Base-by-base conservation (phyloP, 176 grass and related monocot species). In the Musa troglodytarum region DNA sequence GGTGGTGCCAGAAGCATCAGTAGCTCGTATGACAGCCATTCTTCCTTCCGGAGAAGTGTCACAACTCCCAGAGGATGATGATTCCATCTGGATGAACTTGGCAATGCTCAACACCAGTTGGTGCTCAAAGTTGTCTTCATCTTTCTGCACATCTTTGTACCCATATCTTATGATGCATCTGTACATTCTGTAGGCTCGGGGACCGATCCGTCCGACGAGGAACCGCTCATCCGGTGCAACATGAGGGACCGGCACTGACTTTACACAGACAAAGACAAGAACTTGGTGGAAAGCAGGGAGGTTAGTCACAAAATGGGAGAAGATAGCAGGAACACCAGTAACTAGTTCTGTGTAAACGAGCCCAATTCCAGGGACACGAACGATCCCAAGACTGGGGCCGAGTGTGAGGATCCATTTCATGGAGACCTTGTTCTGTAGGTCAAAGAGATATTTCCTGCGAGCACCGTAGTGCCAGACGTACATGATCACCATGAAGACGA, bases 401-500 rank as follows among this genome's bases (percentile, higher is more conserved):
- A 89, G 84, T 23, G 77, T 83, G 9, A 92, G 82, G 70, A 92
- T 89, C 87, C 84, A 89, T 63, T 85, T 92, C 87, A 92, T 89
- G 11, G 90, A 89, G n/a, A 92, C 90, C 87, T 89, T 92, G 73
- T 89, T 92, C 66, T 92, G 84, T 67, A 92, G 56, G 54, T 92
- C 90, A 67, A 87, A 87, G 59, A 68, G 59, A 81, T 92, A 89
- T 55, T 92, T 89, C 9, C 74, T 78, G 26, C 73, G 73, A 1
- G 87, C 87, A 50, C 90, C 90, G 9, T 92, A 92, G 79, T 92
- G 87, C 90, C 90, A 92, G 26, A 81, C 84, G n/a, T 87, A 87
- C 87, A 89, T 92, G 76, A 87, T 23, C 49, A 63, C 73, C 90
- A 89, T 87, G 79, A 92, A 85, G 55, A 92, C 75, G 0, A 85